A percentile compares a stretch with the other conserved stretches of the same genome.
phyloP scores from a whole-genome alignment of 2,329 filamentous ascomycete species.

The Aspergillus thermomutatus region DNA sequence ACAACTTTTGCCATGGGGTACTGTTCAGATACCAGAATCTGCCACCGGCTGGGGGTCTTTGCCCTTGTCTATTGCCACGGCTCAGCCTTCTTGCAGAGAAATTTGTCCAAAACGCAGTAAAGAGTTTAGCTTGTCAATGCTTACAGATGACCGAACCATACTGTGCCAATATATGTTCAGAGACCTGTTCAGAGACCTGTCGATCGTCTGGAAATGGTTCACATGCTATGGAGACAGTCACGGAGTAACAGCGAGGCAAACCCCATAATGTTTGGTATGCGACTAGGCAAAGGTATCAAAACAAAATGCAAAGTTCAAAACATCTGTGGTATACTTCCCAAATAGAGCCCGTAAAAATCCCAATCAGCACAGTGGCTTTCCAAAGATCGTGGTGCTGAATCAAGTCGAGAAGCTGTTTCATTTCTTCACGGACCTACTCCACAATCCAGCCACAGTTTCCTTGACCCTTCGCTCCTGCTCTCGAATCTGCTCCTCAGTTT shows the following conservation, averaged over 20 bases:
- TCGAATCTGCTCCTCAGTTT: conserved; percentile 60
- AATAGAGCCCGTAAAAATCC: not conserved
- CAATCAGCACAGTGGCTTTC: not conserved
- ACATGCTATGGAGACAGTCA: not conserved
- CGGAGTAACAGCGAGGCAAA: not conserved
- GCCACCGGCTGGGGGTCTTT: too few species aligned
- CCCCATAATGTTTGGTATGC: not conserved
- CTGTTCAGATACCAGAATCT: too few species aligned
- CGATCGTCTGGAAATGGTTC: not conserved
- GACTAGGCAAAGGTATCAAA: not conserved
- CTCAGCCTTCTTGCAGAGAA: too few species aligned
- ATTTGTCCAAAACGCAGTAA: too few species aligned
- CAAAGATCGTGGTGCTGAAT: not conserved
- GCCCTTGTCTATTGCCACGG: too few species aligned
- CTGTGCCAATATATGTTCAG: not conserved
- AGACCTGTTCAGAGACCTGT: not conserved
- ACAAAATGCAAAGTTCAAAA: not conserved
- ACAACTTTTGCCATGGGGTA: too few species aligned
- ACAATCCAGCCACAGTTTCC: conserved; percentile 57
- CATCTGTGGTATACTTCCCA: not conserved
- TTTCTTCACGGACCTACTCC: conserved; percentile 35
- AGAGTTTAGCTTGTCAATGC: too few species aligned
- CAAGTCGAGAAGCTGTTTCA: conserved; percentile 1
- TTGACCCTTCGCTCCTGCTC: conserved; percentile 59
- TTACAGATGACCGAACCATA: too few species aligned